Conservation (phyloP, 306 rosid species). For the Quercus wislizeni region DNA sequence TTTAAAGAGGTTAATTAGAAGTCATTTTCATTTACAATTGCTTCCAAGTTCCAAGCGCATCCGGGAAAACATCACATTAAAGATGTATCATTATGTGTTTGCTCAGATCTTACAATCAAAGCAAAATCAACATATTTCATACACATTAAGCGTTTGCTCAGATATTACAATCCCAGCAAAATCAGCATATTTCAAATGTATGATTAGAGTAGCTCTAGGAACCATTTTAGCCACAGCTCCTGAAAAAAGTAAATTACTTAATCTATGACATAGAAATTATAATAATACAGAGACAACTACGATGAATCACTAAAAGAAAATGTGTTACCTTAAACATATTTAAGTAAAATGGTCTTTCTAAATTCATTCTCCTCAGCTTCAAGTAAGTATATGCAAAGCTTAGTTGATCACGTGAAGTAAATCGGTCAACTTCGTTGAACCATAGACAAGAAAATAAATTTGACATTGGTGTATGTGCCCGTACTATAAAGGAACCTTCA, state of each 20-base stretch:
- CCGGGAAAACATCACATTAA: neutral
- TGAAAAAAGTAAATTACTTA: neutral
- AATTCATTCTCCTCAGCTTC: slow-evolving; percentile 82
- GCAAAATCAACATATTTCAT: neutral
- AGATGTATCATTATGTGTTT: neutral
- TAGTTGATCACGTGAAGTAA: slow-evolving; percentile 95
- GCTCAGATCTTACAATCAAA: neutral
- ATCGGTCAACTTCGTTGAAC: slow-evolving; percentile 94
- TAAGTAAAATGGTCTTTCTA: slow-evolving; percentile 57
- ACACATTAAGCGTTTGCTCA: neutral
- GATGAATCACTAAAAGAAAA: neutral
- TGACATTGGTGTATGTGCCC: slow-evolving; percentile 93
- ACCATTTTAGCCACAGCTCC: neutral
- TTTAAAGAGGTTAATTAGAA: neutral
- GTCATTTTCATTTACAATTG: neutral
- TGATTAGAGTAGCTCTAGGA: neutral
- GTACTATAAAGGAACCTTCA: slow-evolving; percentile 89
- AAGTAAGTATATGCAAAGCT: slow-evolving; percentile 89
- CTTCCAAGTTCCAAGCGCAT: neutral
- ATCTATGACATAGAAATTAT: neutral
- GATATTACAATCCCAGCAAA: neutral
- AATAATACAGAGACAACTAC: neutral
- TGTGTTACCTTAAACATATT: slow-evolving; percentile 79
- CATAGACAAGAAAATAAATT: slow-evolving; percentile 95
- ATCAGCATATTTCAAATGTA: neutral